Evolutionary conservation across 108 stramenopile species (phyloP).

Genomic region (Pelagomonas calceolata): DNA sequence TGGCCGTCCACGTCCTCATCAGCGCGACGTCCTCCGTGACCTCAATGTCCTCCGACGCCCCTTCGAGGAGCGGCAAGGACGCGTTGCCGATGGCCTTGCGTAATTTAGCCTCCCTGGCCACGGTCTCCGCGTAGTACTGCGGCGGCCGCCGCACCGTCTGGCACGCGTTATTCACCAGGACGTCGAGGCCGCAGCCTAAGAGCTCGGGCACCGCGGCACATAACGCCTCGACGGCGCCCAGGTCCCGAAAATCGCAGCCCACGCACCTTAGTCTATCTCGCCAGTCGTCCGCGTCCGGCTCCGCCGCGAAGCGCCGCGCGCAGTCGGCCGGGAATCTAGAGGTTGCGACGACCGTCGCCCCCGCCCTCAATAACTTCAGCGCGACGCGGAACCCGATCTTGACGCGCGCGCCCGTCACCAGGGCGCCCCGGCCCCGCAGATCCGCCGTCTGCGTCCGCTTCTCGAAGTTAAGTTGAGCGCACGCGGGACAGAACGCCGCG

Average conservation of each 20-base stretch:
- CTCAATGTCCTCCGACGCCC: not conserved
- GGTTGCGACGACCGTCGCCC: conserved; percentile 62
- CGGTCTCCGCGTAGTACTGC: conserved; percentile 61
- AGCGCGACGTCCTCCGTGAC: not conserved
- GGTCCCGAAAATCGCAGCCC: conserved; percentile 70
- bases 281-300: conserved; percentile 42
- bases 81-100: not conserved
- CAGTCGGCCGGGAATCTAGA: conserved; percentile 63
- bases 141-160: conserved; percentile 75
- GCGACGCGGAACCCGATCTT: conserved; percentile 77
- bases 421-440: conserved; percentile 39
- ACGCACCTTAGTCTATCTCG: conserved; percentile 50
- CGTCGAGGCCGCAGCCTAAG: conserved; percentile 46
- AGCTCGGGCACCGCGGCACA: conserved; percentile 39
- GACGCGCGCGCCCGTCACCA: conserved; percentile 75
- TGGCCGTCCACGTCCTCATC: not conserved
- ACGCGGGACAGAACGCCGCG: conserved; percentile 69
- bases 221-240: conserved; percentile 67
- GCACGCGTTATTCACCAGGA: conserved; percentile 82
- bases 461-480: conserved; percentile 63
- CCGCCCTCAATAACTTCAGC: conserved; percentile 58
- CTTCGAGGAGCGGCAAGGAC: not conserved
- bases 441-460: conserved; percentile 63
- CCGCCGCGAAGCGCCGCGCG: conserved; percentile 44
- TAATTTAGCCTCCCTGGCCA: conserved; percentile 49